A percentile compares a stretch with the other conserved stretches of the same genome.
Conservation (phyloP, 164 flowering plant species). For the Aristolochia californica region DNA sequence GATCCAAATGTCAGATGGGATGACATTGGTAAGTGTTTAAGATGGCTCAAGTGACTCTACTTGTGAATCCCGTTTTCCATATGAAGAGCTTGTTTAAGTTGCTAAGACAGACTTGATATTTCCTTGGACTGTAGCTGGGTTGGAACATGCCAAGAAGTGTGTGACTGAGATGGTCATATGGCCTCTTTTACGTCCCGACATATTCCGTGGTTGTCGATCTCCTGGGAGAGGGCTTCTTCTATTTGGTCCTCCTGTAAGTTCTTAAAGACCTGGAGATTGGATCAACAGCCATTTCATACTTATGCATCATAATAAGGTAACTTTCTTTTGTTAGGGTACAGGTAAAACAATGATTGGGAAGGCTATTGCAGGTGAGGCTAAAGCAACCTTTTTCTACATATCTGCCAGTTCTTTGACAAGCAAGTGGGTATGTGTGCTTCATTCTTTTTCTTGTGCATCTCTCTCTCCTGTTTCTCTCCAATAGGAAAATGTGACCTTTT, state of each 20-base stretch:
- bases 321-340: conserved; percentile 58
- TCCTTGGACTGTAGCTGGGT: conserved; percentile 54
- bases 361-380: conserved; percentile 99
- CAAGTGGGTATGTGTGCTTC: conserved; percentile 79
- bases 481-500: neutral
- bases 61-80: conserved; percentile 1
- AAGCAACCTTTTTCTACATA: conserved; percentile 97
- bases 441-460: neutral
- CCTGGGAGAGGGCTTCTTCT: conserved; percentile 99
- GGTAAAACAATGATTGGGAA: conserved; percentile 99
- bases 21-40: conserved; percentile 64
- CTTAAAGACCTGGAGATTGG: conserved; percentile 2
- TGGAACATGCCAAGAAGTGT: conserved; percentile 98
- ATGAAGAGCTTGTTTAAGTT: conserved; percentile 3
- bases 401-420: conserved; percentile 99
- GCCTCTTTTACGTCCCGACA: conserved; percentile 97
- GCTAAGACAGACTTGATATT: neutral
- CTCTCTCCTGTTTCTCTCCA: neutral
- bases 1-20: conserved; percentile 98
- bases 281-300: neutral
- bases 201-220: conserved; percentile 96
- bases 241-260: conserved; percentile 96
- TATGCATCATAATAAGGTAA: neutral
- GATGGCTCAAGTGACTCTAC: conserved; percentile 1
- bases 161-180: conserved; percentile 99